These are phyloP conservation scores for Phylloporus arenicola DNA, from an alignment of 768 basidiomycete species.

Conservation along the genomic window DNA sequence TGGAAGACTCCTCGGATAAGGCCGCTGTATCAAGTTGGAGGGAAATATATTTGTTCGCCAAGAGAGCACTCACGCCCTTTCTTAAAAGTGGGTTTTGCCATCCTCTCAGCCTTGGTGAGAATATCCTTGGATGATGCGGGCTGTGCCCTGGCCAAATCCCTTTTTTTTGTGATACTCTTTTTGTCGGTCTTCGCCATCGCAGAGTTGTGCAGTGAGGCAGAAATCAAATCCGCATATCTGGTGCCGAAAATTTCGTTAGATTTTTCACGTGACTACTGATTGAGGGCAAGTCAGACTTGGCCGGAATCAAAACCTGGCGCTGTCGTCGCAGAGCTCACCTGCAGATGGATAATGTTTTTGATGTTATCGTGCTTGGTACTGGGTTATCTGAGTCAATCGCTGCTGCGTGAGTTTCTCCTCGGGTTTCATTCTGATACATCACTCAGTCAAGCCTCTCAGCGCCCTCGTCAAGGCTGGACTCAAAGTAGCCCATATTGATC, in stretches of 20 bases:
- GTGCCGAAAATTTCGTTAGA: conserved; percentile 17
- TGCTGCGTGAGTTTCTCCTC: conserved; percentile 65
- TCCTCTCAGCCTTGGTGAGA: conserved; percentile 33
- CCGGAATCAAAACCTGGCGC: no score
- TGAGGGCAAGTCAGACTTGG: no score
- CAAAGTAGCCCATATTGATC: conserved; percentile 84
- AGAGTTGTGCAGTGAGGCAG: background rate
- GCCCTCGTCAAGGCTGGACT: conserved; percentile 86
- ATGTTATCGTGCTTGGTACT: conserved; percentile 70
- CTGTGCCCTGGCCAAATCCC: conserved; percentile 21
- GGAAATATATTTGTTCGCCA: no score
- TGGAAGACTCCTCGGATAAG: conserved; percentile 1
- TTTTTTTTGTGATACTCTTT: background rate
- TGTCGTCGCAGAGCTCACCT: background rate
- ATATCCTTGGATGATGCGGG: conserved; percentile 33
- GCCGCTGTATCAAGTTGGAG: no score
- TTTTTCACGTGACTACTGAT: conserved; percentile 22
- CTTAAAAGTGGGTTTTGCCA: background rate
- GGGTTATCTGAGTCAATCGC: conserved; percentile 79
- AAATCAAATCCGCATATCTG: no score
- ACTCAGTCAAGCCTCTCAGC: conserved; percentile 37
- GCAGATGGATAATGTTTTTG: conserved; percentile 45
- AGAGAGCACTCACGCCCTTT: no score
- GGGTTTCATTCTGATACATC: background rate
- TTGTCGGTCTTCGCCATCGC: conserved; percentile 39